Evolutionary conservation across 352 stramenopile genomes (phyloP).

Genomic region (Peronospora destructor): DNA sequence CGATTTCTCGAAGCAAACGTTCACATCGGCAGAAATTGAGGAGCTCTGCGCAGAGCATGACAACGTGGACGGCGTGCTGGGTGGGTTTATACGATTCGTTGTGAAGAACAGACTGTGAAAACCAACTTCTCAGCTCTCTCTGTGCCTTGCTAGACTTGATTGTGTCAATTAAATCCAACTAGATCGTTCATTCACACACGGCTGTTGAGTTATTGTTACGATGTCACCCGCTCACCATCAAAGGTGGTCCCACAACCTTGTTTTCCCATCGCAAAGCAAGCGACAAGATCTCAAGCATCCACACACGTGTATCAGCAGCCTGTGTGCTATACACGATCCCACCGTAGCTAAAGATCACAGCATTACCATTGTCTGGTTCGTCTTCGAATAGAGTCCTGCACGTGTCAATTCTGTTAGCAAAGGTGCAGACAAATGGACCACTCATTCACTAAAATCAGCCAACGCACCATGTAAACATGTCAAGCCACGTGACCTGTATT

Average conservation of each 20-base stretch:
- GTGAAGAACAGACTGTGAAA: background rate
- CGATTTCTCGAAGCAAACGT: constrained; percentile 13
- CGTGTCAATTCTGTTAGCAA: constrained; percentile 1
- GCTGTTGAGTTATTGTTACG: background rate
- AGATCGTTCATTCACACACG: background rate
- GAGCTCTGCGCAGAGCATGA: constrained; percentile 48
- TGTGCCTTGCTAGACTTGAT: constrained; percentile 16
- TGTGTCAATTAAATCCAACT: background rate
- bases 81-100: background rate
- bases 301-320: constrained; percentile 37
- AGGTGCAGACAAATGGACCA: background rate
- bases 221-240: constrained; percentile 17
- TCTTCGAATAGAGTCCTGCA: constrained; percentile 44
- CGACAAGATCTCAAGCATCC: constrained; percentile 62
- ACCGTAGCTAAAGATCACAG: constrained; percentile 43
- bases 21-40: constrained; percentile 51
- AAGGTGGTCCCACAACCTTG: constrained; percentile 39
- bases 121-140: background rate
- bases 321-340: constrained; percentile 37
- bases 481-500: constrained; percentile 36
- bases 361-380: constrained; percentile 18
- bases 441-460: background rate
- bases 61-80: constrained; percentile 35
- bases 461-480: constrained; percentile 52
- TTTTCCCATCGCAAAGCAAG: constrained; percentile 55